These are phyloP conservation scores for Tagetes patula DNA, from an alignment of 129 eudicot species.

Conservation along the genomic window DNA sequence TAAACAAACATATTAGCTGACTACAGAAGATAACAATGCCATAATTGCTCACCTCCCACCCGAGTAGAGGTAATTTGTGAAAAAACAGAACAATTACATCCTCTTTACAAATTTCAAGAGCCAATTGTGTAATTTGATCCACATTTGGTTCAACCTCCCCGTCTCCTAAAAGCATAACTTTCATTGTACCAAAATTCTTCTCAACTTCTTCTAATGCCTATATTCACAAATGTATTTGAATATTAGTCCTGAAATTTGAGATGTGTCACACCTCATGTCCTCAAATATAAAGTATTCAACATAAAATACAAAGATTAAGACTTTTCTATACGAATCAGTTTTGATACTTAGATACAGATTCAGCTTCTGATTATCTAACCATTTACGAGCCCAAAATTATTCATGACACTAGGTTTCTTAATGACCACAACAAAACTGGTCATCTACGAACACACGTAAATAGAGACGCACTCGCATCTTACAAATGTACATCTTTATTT, in stretches of 20 bases:
- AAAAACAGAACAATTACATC: slow-evolving; percentile 71
- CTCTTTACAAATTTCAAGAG: slow-evolving; percentile 77
- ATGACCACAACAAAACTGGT: background rate
- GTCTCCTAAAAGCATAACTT: slow-evolving; percentile 83
- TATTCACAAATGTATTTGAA: background rate
- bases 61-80: slow-evolving; percentile 72
- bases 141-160: slow-evolving; percentile 82
- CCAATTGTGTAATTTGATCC: slow-evolving; percentile 74
- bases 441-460: background rate
- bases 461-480: background rate
- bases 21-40: background rate
- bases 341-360: background rate
- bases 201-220: slow-evolving; percentile 97
- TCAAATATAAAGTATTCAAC: background rate
- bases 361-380: background rate
- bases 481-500: background rate
- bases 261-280: slow-evolving; percentile 4
- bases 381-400: background rate
- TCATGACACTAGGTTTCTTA: background rate
- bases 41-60: slow-evolving; percentile 78
- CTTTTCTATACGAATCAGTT: background rate
- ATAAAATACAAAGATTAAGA: background rate
- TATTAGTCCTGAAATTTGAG: background rate
- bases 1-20: slow-evolving; percentile 3
- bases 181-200: slow-evolving; percentile 76